Evolutionary conservation across 2,329 filamentous ascomycete species (phyloP).

Genomic region (Monosporascus sp.): DNA sequence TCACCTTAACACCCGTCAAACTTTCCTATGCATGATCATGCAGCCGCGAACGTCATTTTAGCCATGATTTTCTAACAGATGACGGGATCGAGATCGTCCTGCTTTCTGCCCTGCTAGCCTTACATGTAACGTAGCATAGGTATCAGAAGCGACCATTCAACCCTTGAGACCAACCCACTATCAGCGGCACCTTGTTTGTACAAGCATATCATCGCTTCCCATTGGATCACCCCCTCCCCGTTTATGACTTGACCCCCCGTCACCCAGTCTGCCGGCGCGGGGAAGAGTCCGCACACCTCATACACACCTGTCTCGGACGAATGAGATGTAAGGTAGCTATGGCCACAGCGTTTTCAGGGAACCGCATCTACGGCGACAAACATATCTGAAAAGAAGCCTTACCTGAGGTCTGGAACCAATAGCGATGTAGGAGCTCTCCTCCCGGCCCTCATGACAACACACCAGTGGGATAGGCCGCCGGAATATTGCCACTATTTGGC

Average conservation of each 20-base stretch:
- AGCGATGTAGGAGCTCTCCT: not conserved
- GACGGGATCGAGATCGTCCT: not conserved
- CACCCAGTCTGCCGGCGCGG: no score
- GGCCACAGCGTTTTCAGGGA: no score
- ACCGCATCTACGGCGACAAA: no score
- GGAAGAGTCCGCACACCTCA: no score
- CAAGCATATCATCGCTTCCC: no score
- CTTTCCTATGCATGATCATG: not conserved
- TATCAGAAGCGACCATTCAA: no score
- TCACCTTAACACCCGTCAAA: not conserved
- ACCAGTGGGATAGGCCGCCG: conserved; percentile 43
- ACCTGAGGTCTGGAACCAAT: not conserved
- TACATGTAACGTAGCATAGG: not conserved
- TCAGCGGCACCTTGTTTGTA: no score
- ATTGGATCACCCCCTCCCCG: no score
- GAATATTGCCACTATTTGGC: conserved; percentile 38
- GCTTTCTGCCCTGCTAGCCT: not conserved
- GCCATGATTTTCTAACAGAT: not conserved
- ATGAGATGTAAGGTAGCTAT: no score
- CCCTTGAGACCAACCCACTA: no score
- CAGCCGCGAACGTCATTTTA: not conserved
- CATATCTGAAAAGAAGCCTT: not conserved
- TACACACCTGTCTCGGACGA: no score
- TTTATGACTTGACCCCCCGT: no score
- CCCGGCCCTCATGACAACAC: conserved; percentile 20